Evolutionary conservation across 2,329 filamentous ascomycete genomes (phyloP).

Genomic region (Stagonosporopsis vannaccii): DNA sequence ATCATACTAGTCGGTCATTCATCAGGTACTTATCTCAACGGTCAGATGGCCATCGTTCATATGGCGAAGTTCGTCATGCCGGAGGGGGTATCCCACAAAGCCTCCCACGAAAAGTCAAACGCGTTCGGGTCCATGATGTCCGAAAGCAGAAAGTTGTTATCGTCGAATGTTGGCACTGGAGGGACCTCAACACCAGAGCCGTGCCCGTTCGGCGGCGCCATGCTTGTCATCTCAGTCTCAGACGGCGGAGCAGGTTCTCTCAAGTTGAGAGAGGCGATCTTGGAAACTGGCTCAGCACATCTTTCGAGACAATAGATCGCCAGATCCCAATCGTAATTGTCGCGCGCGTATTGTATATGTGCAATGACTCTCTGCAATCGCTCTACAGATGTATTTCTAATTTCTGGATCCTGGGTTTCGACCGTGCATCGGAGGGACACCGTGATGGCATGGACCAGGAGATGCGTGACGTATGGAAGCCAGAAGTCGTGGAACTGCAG

Average conservation of each 20-base stretch:
- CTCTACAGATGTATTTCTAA: conserved; percentile 55
- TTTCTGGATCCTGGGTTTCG: conserved; percentile 57
- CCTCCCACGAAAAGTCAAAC: conserved; percentile 49
- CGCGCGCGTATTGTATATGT: conserved; percentile 56
- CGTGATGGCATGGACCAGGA: conserved; percentile 62
- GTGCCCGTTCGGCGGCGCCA: conserved; percentile 17
- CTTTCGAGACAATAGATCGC: conserved; percentile 62
- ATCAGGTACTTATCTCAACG: background rate
- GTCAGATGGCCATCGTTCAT: background rate
- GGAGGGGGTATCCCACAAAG: conserved; percentile 46
- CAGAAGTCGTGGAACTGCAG: conserved; percentile 62
- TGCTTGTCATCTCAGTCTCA: conserved; percentile 25
- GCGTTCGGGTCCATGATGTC: conserved; percentile 44
- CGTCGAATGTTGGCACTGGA: conserved; percentile 36
- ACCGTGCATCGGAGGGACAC: conserved; percentile 60
- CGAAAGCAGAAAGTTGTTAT: conserved; percentile 37
- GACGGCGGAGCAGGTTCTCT: conserved; percentile 27
- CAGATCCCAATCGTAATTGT: conserved; percentile 63
- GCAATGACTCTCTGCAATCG: conserved; percentile 58
- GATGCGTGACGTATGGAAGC: conserved; percentile 59
- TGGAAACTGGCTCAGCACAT: conserved; percentile 47
- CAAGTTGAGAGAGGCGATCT: conserved; percentile 42
- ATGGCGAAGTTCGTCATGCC: conserved; percentile 44
- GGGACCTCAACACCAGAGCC: conserved; percentile 9
- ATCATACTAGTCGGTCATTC: background rate